Evolutionary conservation across 2,329 filamentous ascomycete genomes (phyloP), one percentile per base, ranked within the genome.

Genomic region (Fusarium duplospermum): DNA sequence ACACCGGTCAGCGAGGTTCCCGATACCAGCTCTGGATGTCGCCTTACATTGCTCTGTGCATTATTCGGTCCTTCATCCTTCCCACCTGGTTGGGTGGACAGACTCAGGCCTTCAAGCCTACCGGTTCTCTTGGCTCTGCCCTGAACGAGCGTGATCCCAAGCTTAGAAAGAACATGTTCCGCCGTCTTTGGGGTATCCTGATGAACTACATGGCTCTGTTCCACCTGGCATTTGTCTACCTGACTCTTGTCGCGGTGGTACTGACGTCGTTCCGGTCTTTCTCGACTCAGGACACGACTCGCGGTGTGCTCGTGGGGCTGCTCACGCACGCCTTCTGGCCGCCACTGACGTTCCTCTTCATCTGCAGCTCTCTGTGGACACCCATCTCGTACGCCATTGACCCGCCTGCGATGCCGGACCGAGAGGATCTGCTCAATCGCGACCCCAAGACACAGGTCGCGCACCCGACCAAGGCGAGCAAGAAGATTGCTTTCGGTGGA

Each of bases 251-350:
- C 6, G 87, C 84, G 4, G 87, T 89, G 36, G 83, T 84, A 8
- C 76, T 88, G 58, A 87, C 86, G 2, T 85, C 85, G 7, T 89
- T 87, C 80, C 86, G 86, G 67, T 88, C 86, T 78, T 86, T 88
- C 74, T 78, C 82, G 38, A 76, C 82, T 18, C 79, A 85, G 27
- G 76, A 81, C 22, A 77, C 80, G 6, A 80, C 82, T 36, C 81
- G 81, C 71, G 82, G 84, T 11, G 80, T 86, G n/a, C 81, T 90
- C 18, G 77, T 87, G 57, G 86, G 85, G 73, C 82, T 92, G 5
- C 78, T 92, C 45, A 90, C 89, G 0, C 89, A 91, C 77, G 89
- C 88, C 14, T 89, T 88, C 81, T 92, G 90, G 90, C 89, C 89
- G 7, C 90, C 90, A 0, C 76, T 91, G 50, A 87, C 88, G 0